Evolutionary conservation across 768 basidiomycete genomes (phyloP), one percentile per base, ranked within the genome.

Genomic region (Serpula lacrymans): DNA sequence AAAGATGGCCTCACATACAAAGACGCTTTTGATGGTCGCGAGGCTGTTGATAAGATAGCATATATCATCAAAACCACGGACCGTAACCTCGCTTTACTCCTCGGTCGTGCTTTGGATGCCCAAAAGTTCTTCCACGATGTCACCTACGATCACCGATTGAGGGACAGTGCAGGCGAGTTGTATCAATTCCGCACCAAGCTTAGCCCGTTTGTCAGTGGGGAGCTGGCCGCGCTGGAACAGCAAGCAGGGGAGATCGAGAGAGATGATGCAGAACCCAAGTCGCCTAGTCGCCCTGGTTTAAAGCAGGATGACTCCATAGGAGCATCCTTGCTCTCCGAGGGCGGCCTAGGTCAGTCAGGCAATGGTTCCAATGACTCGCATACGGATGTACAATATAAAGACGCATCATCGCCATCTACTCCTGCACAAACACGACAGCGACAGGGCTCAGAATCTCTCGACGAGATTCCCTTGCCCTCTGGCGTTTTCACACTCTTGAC

Each of bases 101-200:
- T 98, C n/a, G 96, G 96, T 5, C 78, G 96, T 29, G 93, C 96
- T 3, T 70, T 99, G 39, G 96, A 98, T 55, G 87, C 94, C 7
- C 96, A 98, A 62, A 98, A 98, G 67, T 98, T 92, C 67, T 98
- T 99, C 59, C 96, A 99, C 57, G 96, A 98, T 55, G 96, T 99
- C 50, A 97, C 96, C 7, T 99, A 98, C 57, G 95, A 97, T 55
- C 96, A 99, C 60, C 84, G 95, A 11, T 60, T 99, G 42, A 72
- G 96, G 37, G 96, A 98, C 63, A 91, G 82, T 53, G 69, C 82
- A 0, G 74, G 75, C 46, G 96, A 99, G 64, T 65, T 99, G 22
- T 99, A 97, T 63, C 93, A 95, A 58, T 98, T 99, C 64, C 74
- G 82, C 48, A 84, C 88, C 34, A 80, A 83, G 54, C 58, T 96